These are phyloP conservation scores for Solanum dulcamara DNA, from an alignment of 257 asterid genomes.

Conservation along the genomic window DNA sequence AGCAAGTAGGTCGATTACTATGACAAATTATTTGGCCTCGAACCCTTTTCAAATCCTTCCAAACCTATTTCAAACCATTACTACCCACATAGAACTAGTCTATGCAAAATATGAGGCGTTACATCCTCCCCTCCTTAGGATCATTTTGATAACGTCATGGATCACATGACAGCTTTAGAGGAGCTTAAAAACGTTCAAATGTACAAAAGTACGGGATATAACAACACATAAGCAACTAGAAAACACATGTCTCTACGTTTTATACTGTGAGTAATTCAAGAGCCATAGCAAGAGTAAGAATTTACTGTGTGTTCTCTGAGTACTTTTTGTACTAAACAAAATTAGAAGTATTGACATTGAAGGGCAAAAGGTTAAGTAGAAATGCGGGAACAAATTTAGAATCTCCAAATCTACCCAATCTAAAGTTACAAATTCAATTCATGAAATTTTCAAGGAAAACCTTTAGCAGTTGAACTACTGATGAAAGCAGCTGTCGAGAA, in stretches of 20 bases:
- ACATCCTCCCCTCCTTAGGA: too few species aligned
- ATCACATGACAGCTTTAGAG: too few species aligned
- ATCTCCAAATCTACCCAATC: background rate
- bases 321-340: background rate
- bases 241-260: background rate
- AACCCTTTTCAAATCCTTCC: too few species aligned
- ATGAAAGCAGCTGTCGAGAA: constrained; percentile 78
- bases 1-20: too few species aligned
- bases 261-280: background rate
- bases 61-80: too few species aligned
- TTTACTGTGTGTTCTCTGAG: background rate
- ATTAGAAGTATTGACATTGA: background rate
- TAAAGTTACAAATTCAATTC: background rate
- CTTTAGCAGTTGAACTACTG: constrained; percentile 82
- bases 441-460: constrained; percentile 16
- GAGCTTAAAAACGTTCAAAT: too few species aligned
- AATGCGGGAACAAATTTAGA: background rate
- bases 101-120: too few species aligned
- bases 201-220: too few species aligned
- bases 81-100: too few species aligned
- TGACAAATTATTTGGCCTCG: too few species aligned
- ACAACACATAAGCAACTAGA: background rate
- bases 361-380: background rate
- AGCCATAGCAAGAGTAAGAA: background rate
- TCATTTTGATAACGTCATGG: too few species aligned